phyloP scores from a whole-genome alignment of 2,329 filamentous ascomycete species.

The Xylariales sp. region DNA sequence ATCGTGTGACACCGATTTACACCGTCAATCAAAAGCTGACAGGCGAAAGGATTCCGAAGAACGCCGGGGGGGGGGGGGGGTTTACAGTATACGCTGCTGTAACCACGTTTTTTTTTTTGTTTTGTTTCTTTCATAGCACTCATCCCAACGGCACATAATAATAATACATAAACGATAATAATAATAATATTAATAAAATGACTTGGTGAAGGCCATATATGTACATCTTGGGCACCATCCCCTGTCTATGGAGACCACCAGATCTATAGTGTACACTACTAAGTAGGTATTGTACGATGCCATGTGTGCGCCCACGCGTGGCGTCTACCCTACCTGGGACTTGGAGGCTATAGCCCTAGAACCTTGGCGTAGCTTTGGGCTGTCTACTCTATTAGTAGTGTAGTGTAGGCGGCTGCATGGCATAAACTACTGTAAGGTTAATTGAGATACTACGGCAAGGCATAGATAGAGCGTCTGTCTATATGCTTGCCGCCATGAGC shows the following conservation, averaged over 20 bases:
- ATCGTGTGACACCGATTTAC: constrained; percentile 33
- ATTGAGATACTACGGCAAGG: constrained; percentile 35
- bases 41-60: constrained; percentile 28
- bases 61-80: constrained; percentile 4
- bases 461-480: constrained; percentile 25
- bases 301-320: constrained; percentile 37
- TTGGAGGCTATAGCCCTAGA: constrained; percentile 32
- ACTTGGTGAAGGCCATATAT: constrained; percentile 14
- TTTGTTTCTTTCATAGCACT: neutral
- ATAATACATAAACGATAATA: no score
- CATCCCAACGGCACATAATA: neutral
- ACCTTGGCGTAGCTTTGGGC: constrained; percentile 38
- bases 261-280: constrained; percentile 25
- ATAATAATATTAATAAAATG: neutral
- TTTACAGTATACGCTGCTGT: constrained; percentile 3
- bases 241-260: constrained; percentile 23
- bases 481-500: constrained; percentile 5
- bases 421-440: constrained; percentile 43
- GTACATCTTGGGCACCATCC: constrained; percentile 17
- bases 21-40: constrained; percentile 33
- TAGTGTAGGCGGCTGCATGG: constrained; percentile 40
- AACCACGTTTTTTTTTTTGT: neutral
- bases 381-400: constrained; percentile 15
- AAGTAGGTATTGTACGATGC: constrained; percentile 32
- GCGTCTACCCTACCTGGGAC: constrained; percentile 39